These are phyloP conservation scores for Xylaria hypoxylon DNA, from an alignment of 2,329 filamentous ascomycete genomes.

Conservation along the genomic window DNA sequence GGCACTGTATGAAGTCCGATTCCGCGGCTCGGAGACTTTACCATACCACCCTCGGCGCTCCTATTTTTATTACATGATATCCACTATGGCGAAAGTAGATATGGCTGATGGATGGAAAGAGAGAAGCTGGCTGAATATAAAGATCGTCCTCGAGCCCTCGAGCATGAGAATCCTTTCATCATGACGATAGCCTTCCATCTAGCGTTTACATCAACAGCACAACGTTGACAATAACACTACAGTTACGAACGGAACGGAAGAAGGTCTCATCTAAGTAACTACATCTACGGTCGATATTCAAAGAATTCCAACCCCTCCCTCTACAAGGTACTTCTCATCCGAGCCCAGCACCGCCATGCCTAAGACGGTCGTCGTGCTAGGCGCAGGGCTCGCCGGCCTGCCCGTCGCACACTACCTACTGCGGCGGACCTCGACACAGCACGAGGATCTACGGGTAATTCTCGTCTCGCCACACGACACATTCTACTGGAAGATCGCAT, in stretches of 20 bases:
- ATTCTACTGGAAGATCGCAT: constrained; percentile 63
- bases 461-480: constrained; percentile 62
- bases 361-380: constrained; percentile 62
- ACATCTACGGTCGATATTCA: background rate
- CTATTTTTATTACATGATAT: too few species aligned
- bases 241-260: background rate
- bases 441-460: constrained; percentile 57
- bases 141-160: background rate
- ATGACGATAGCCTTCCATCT: background rate
- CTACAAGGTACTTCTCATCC: background rate
- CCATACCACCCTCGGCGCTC: too few species aligned
- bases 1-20: too few species aligned
- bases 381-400: constrained; percentile 60
- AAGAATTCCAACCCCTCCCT: background rate
- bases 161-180: background rate
- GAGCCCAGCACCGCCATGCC: constrained; percentile 38
- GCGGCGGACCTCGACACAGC: constrained; percentile 54
- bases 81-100: background rate
- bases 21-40: too few species aligned
- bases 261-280: background rate
- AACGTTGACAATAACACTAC: background rate
- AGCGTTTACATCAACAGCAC: background rate
- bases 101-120: too few species aligned
- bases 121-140: background rate
- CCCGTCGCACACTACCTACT: constrained; percentile 64